Percentiles rank a stretch among this genome's conserved stretches.
Evolutionary conservation across 345 rosid genomes (phyloP).

Genomic region (Balakata baccata): DNA sequence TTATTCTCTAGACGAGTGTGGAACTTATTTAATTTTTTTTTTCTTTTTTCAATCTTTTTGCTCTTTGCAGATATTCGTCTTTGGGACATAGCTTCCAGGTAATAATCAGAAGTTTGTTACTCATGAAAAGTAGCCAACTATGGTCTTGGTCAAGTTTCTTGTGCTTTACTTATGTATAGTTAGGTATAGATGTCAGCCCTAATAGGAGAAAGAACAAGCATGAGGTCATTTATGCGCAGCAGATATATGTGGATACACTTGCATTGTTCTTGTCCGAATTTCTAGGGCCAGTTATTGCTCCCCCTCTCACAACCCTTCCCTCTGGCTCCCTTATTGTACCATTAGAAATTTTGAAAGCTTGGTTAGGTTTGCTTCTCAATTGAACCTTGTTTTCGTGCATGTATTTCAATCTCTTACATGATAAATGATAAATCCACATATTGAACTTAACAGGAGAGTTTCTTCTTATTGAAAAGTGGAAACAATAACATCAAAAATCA

Average conservation of each 20-base stretch:
- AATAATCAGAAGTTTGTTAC: background rate
- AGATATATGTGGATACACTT: background rate
- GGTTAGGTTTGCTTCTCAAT: background rate
- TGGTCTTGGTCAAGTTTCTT: constrained; percentile 3
- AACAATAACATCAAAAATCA: background rate
- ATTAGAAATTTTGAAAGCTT: background rate
- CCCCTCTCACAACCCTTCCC: background rate
- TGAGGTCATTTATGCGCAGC: background rate
- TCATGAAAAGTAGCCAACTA: background rate
- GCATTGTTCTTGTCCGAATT: background rate
- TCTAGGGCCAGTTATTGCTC: background rate
- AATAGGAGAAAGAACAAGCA: background rate
- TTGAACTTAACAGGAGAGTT: background rate
- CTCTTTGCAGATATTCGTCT: constrained; percentile 77
- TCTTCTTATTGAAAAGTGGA: background rate
- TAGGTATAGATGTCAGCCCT: background rate
- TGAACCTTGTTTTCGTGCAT: background rate
- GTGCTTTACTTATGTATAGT: background rate
- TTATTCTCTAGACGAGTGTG: background rate
- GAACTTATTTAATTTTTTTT: background rate
- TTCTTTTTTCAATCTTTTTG: background rate
- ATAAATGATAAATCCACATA: background rate
- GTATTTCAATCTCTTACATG: background rate
- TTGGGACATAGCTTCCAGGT: constrained; percentile 94
- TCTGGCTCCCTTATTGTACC: background rate